Base-by-base conservation (phyloP, 163 green algal species). In the Scenedesmus sp. region DNA sequence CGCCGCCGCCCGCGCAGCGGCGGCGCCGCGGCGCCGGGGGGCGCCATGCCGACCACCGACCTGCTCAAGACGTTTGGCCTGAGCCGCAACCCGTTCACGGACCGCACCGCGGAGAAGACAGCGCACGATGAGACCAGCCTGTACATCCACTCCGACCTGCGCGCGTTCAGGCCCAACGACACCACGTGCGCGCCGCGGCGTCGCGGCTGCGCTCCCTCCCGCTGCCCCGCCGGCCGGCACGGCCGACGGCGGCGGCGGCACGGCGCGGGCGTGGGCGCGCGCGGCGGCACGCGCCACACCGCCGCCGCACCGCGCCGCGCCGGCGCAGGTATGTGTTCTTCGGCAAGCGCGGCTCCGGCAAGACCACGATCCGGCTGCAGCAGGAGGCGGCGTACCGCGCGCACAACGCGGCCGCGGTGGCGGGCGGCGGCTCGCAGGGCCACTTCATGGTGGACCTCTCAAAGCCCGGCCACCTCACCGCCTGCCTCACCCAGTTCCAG, bases 271-370 rank as follows among this genome's bases (percentile, higher is more conserved):
- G n/a, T n/a, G n/a, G n/a, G n/a, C n/a, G n/a, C n/a, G n/a, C n/a
- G n/a, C n/a, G n/a, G n/a, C n/a, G n/a, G n/a, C n/a, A n/a, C n/a
- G n/a, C n/a, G n/a, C n/a, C n/a, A n/a, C n/a, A n/a, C n/a, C n/a
- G n/a, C n/a, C n/a, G n/a, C n/a, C n/a, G n/a, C n/a, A n/a, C n/a
- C n/a, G n/a, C n/a, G n/a, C n/a, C n/a, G n/a, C n/a, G n/a, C n/a
- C n/a, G n/a, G n/a, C n/a, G n/a, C n/a, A n/a, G n/a, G n/a, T 97
- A 97, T 77, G 83, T 97, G n/a, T 95, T 97, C 83, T 97, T 97
- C 80, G 93, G 93, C 14, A 85, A 87, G 48, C 73, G 93, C 0
- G 93, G 93, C 20, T 87, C 63, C 50, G 93, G 93, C 71, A 97
- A 97, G 78, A 97, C 93, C 39, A 97, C 93, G 29, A 96, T 97